Evolutionary conservation across 2,329 filamentous ascomycete genomes (phyloP), one percentile per base, ranked within the genome.

Genomic region (Colletotrichum melonis): DNA sequence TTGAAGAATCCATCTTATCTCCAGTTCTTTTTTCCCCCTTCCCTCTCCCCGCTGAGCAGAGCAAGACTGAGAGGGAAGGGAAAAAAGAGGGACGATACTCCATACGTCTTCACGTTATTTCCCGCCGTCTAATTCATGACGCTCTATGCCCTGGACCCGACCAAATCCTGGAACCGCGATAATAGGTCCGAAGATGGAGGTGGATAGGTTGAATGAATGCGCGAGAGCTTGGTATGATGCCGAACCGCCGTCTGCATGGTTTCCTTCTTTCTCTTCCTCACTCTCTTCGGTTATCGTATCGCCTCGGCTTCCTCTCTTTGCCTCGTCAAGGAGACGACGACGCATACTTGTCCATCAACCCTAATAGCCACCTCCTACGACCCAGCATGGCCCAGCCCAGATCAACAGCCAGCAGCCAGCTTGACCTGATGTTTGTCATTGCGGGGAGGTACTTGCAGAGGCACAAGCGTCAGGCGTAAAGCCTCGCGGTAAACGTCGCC

Each of bases 171-270:
- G 57, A 67, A 58, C 56, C 62, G 68, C 72, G 72, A 74, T 67
- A 72, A 67, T 72, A 74, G 68, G 72, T 74, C 72, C 68, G 68
- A 59, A 67, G 58, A 63, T 57, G 57, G 68, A 38, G 69, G 60
- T 73, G 70, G 68, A 67, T 11, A 30, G 59, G 64, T 26, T 42
- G 49, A 49, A 59, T 52, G 55, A 38, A 16, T 42, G 38, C 16
- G 38, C 5, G 14, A 42, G 38, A 73, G 30, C 69, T 72, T 63
- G 58, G 64, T 72, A 72, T 64, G 69, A 72, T 66, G 69, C 70
- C 66, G 55, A 55, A 56, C 24, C 35, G 42, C 30, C 67, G 70
- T 70, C 67, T 35, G 30, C 54, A 42, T 63, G 67, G 26, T 32
- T 9, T 46, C 52, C 52, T 49, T 42, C 28, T 55, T 22, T 42